Evolutionary conservation across 768 basidiomycete species (phyloP).

Genomic region (Trametes gibbosa): DNA sequence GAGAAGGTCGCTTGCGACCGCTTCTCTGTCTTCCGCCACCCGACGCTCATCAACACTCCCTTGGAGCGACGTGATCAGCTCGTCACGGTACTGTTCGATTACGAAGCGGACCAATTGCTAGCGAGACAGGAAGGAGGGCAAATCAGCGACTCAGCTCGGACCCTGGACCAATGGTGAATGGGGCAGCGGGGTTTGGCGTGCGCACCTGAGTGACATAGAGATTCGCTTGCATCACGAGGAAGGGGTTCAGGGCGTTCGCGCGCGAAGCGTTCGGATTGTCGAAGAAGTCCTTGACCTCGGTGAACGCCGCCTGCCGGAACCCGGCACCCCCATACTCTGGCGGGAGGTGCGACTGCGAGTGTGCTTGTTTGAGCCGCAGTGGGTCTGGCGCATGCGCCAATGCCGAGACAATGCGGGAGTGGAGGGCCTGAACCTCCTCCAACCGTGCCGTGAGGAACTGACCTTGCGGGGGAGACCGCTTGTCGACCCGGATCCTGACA

Average conservation of each 20-base stretch:
- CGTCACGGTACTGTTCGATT: slow-evolving; percentile 88
- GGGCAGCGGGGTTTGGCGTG: neutral
- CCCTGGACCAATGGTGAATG: neutral
- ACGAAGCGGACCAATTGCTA: slow-evolving; percentile 94
- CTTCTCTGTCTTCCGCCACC: slow-evolving; percentile 73
- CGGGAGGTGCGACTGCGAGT: slow-evolving; percentile 46
- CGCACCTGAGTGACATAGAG: slow-evolving; percentile 87
- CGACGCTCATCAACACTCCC: slow-evolving; percentile 61
- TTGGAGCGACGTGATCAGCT: slow-evolving; percentile 68
- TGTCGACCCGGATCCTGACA: slow-evolving; percentile 83
- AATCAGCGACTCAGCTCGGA: slow-evolving; percentile 9
- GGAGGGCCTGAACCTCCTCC: slow-evolving; percentile 81
- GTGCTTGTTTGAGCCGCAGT: slow-evolving; percentile 62
- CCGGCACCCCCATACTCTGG: slow-evolving; percentile 66
- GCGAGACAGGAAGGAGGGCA: neutral
- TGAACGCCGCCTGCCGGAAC: slow-evolving; percentile 81
- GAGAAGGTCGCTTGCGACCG: slow-evolving; percentile 83
- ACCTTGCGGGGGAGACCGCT: slow-evolving; percentile 80
- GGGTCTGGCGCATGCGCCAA: slow-evolving; percentile 76
- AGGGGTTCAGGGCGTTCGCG: slow-evolving; percentile 84
- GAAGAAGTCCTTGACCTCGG: slow-evolving; percentile 88
- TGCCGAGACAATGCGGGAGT: slow-evolving; percentile 70
- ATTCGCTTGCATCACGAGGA: slow-evolving; percentile 90
- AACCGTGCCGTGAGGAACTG: slow-evolving; percentile 82
- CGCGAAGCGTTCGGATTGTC: slow-evolving; percentile 86